Percentiles rank a stretch among this genome's conserved stretches.
Conservation (phyloP, 805 yeast genomes). For the Wickerhamomyces rabaulensis region DNA sequence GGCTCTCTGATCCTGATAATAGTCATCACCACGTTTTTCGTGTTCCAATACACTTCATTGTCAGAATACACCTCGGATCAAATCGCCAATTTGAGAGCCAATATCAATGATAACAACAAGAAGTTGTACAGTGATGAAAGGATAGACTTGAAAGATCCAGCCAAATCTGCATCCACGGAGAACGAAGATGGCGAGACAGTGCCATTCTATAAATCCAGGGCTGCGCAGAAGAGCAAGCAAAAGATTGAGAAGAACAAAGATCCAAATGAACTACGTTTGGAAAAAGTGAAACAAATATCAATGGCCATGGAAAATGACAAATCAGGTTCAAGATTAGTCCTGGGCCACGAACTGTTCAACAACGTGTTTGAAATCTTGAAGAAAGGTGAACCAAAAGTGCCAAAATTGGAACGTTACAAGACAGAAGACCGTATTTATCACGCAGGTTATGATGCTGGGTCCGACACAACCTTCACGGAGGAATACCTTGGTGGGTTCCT, state of each 20-base stretch:
- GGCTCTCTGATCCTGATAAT: conserved; percentile 9
- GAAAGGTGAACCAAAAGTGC: conserved; percentile 40
- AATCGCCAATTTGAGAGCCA: conserved; percentile 5
- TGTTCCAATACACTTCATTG: conserved; percentile 14
- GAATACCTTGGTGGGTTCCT: conserved; percentile 46
- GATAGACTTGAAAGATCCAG: too few relatives aligned
- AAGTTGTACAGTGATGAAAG: conserved; percentile 3
- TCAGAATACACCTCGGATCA: conserved; percentile 11
- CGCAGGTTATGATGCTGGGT: conserved; percentile 42
- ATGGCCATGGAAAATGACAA: conserved; percentile 26
- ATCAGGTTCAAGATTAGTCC: conserved; percentile 27
- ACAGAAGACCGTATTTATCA: conserved; percentile 45
- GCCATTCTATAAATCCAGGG: conserved; percentile 21
- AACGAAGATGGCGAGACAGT: conserved; percentile 14
- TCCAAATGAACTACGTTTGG: conserved; percentile 4
- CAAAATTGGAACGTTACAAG: conserved; percentile 37
- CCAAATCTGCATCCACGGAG: not conserved
- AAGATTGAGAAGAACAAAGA: not conserved
- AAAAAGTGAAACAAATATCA: conserved; percentile 19
- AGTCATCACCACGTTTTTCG: conserved; percentile 4
- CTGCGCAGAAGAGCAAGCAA: conserved; percentile 8
- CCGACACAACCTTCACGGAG: conserved; percentile 44
- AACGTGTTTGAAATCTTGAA: conserved; percentile 36
- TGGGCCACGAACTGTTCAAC: conserved; percentile 38
- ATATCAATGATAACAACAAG: not conserved